Evolutionary conservation across 164 flowering plant species (phyloP), one percentile per base, ranked within the genome.

Genomic region (Umbilicus rupestris): DNA sequence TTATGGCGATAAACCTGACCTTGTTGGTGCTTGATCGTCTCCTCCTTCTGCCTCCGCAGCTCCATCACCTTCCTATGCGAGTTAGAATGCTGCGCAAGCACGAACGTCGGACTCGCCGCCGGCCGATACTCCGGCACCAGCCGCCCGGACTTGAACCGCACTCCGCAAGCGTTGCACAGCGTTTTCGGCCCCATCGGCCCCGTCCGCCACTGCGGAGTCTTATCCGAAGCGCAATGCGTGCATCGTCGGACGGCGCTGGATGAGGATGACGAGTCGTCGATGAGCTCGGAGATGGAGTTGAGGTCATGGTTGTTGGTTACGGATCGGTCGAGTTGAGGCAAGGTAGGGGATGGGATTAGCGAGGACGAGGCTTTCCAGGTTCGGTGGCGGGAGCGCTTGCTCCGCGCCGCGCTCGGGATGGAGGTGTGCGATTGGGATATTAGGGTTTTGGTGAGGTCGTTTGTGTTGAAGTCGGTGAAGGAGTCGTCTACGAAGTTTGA

Each of bases 101-200:
- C 81, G 65, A 85, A 85, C 0, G 87, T 85, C n/a, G n/a, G n/a
- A n/a, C n/a, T n/a, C n/a, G n/a, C n/a, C n/a, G n/a, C n/a, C n/a
- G n/a, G n/a, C n/a, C 31, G 67, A 71, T 85, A 85, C 66, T 85
- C 87, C 30, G 89, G 89, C 6, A 85, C 89, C 1, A 85, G 82
- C 44, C 89, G 74, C 2, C 89, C 89, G 22, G 89, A 85, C 71
- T 85, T 85, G 79, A 73, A 83, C 10, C 89, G 75, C 22, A 85
- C 87, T 11, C 87, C 87, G 28, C 87, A 84, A 19, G 87, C 87
- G 73, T 84, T 84, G 69, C 87, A 84, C 22, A 78, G 80, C 42
- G 87, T 83, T 68, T 85, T 85, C 11, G 89, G 86, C 16, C 89
- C 89, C 70, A 80, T 62, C 11, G 89, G 89, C 0, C 89, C 89